A percentile compares a stretch with the other conserved stretches of the same genome.
Evolutionary conservation across 257 asterid genomes (phyloP).

Genomic region (Nicotiana paniculata): DNA sequence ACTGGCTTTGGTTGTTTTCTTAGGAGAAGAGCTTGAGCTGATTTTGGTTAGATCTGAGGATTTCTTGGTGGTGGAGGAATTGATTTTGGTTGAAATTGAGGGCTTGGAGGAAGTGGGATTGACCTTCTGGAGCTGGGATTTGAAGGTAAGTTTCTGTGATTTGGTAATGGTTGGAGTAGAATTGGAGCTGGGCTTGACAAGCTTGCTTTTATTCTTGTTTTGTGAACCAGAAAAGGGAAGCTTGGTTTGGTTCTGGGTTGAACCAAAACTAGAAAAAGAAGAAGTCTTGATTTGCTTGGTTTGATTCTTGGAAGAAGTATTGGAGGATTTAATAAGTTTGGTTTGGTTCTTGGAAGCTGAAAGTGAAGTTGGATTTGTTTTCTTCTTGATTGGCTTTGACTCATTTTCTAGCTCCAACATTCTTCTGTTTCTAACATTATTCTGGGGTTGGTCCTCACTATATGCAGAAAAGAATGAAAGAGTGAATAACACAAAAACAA

Average conservation of each 20-base stretch:
- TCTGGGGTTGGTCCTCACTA: slow-evolving; percentile 8
- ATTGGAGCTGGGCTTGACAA: slow-evolving; percentile 22
- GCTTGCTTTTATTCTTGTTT: slow-evolving; percentile 33
- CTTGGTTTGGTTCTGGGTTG: slow-evolving; percentile 32
- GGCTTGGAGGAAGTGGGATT: slow-evolving; percentile 51
- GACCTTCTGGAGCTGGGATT: slow-evolving; percentile 53
- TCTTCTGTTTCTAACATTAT: slow-evolving; percentile 14
- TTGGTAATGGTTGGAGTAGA: not conserved
- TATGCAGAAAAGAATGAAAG: slow-evolving; percentile 36
- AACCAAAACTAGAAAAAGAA: not conserved
- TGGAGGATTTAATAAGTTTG: slow-evolving; percentile 23
- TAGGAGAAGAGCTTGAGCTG: slow-evolving; percentile 18
- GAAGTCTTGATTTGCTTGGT: slow-evolving; percentile 33
- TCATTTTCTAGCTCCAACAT: slow-evolving; percentile 26
- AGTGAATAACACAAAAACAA: slow-evolving; percentile 35
- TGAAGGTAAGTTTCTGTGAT: slow-evolving; percentile 17
- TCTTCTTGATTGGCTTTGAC: slow-evolving; percentile 26
- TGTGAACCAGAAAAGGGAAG: slow-evolving; percentile 11
- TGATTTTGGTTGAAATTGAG: slow-evolving; percentile 35
- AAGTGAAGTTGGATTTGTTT: slow-evolving; percentile 19
- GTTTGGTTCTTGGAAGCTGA: slow-evolving; percentile 28
- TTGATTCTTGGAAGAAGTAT: slow-evolving; percentile 31
- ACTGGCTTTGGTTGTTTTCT: slow-evolving; percentile 31
- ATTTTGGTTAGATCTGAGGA: slow-evolving; percentile 47
- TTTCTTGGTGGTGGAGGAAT: slow-evolving; percentile 29